phyloP scores from a whole-genome alignment of 129 eudicot species.

The Centrapalus pauciflorus region DNA sequence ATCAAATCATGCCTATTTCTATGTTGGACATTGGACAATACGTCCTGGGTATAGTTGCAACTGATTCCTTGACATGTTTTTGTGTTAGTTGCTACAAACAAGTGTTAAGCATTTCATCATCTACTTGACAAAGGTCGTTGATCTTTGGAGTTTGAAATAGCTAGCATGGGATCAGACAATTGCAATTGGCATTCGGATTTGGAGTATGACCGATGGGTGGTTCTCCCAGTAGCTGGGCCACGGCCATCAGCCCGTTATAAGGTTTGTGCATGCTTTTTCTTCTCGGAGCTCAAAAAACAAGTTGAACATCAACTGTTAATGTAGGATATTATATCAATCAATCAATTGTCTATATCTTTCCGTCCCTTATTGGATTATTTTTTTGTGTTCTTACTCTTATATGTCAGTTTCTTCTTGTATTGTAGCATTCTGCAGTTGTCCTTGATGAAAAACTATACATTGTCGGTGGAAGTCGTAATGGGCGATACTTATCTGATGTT shows the following conservation, averaged over 20 bases:
- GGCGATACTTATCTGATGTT: conserved; percentile 75
- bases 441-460: conserved; percentile 60
- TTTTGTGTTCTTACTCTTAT: background rate
- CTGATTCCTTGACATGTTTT: background rate
- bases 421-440: conserved; percentile 78
- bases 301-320: conserved; percentile 9
- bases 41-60: background rate
- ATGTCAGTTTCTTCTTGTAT: conserved; percentile 9
- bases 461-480: conserved; percentile 94
- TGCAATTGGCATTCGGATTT: conserved; percentile 49
- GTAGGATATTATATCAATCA: background rate
- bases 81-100: background rate
- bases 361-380: background rate
- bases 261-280: conserved; percentile 27
- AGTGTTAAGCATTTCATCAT: background rate
- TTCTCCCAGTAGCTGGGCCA: conserved; percentile 54
- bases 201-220: conserved; percentile 56
- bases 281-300: background rate
- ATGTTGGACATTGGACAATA: background rate
- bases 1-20: no score
- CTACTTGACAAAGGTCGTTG: conserved; percentile 13
- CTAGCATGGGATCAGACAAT: conserved; percentile 47
- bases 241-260: conserved; percentile 74
- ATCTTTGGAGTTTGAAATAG: conserved; percentile 11
- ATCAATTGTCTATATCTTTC: background rate